A percentile compares a stretch with the other conserved stretches of the same genome.
These are phyloP conservation scores for Trichocomaceae sp. DNA, from an alignment of 2,329 filamentous ascomycete species.

Conservation along the genomic window DNA sequence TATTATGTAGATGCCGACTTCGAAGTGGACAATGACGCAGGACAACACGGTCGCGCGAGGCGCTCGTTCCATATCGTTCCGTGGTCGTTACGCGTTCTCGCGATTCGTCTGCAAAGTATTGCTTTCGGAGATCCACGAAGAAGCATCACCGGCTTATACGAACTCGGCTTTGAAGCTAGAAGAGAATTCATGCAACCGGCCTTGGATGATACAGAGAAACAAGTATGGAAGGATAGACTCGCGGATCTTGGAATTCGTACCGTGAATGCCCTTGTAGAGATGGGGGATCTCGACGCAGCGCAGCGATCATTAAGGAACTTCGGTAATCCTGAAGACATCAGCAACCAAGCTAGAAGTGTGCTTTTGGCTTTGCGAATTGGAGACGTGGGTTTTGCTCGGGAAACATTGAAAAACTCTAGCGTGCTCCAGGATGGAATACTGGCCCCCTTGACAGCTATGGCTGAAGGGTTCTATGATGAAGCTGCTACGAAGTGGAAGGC, in stretches of 20 bases:
- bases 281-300: conserved; percentile 80
- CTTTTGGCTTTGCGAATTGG: conserved; percentile 74
- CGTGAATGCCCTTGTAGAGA: conserved; percentile 51
- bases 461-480: conserved; percentile 63
- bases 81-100: conserved; percentile 78
- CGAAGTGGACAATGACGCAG: conserved; percentile 44
- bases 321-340: conserved; percentile 21
- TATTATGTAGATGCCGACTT: conserved; percentile 35
- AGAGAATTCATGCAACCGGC: conserved; percentile 49
- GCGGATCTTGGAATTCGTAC: conserved; percentile 64
- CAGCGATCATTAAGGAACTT: conserved; percentile 55
- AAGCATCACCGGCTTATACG: conserved; percentile 84
- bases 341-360: conserved; percentile 40
- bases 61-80: conserved; percentile 69
- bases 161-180: conserved; percentile 73
- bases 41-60: conserved; percentile 55
- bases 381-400: conserved; percentile 61
- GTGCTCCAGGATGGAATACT: conserved; percentile 37
- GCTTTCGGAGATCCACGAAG: conserved; percentile 78
- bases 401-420: conserved; percentile 40
- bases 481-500: conserved; percentile 58
- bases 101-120: conserved; percentile 75
- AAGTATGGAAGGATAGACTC: conserved; percentile 66
- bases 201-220: conserved; percentile 49
- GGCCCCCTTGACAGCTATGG: conserved; percentile 66